Conservation (phyloP, 2,329 filamentous ascomycete genomes). For the Chrysosporium keratinophilum region DNA sequence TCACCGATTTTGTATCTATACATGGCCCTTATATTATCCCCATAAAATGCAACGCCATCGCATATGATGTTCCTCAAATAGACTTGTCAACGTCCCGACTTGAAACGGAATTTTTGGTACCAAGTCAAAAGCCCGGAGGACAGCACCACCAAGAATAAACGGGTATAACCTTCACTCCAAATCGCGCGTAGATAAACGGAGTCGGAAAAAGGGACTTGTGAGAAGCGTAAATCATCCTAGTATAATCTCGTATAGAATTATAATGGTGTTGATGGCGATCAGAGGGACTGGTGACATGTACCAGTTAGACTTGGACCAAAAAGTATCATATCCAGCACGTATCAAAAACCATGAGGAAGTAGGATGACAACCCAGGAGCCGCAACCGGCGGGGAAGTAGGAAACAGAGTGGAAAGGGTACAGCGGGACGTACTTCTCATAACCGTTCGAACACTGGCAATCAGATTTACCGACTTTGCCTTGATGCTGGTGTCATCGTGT, state of each 20-base stretch:
- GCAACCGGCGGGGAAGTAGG: neutral
- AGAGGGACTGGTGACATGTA: slow-evolving; percentile 57
- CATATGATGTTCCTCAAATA: neutral
- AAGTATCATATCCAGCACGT: neutral
- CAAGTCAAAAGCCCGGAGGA: neutral
- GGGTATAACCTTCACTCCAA: neutral
- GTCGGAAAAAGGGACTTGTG: neutral
- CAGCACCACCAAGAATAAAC: neutral
- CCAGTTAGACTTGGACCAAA: neutral
- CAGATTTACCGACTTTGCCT: slow-evolving; percentile 77
- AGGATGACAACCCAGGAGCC: no score
- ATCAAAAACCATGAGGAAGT: no score
- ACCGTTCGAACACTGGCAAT: slow-evolving; percentile 83
- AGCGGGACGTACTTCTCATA: slow-evolving; percentile 66
- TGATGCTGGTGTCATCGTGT: slow-evolving; percentile 64
- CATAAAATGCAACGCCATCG: neutral
- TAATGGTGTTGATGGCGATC: slow-evolving; percentile 69
- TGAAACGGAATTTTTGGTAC: no score
- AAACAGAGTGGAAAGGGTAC: neutral
- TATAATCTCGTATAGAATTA: slow-evolving; percentile 73
- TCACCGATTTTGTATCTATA: neutral
- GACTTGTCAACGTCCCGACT: neutral
- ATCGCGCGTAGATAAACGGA: no score
- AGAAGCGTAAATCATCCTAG: slow-evolving; percentile 45
- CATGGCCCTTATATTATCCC: neutral